Conservation (phyloP, 2,329 filamentous ascomycete genomes). For the Xylogone sp. region DNA sequence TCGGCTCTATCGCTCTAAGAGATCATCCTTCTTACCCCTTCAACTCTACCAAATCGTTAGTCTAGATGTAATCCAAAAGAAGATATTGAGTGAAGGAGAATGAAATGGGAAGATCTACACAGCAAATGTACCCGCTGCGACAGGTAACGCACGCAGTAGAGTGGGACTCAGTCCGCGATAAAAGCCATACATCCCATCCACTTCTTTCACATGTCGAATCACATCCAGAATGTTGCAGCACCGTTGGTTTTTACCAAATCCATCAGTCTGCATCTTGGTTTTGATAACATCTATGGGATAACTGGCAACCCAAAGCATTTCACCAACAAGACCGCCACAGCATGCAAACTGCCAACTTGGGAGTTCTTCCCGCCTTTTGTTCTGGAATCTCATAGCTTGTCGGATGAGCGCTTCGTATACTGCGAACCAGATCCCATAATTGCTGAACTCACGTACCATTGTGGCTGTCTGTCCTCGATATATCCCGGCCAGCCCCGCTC, state of each 20-base stretch:
- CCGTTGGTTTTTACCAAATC: constrained; percentile 67
- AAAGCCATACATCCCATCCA: constrained; percentile 78
- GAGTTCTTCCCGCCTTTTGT: constrained; percentile 70
- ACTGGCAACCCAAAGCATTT: constrained; percentile 87
- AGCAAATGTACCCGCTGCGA: constrained; percentile 93
- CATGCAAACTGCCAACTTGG: constrained; percentile 81
- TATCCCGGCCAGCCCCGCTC: constrained; percentile 67
- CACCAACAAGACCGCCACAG: constrained; percentile 90
- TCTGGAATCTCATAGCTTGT: constrained; percentile 74
- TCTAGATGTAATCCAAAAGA: background rate
- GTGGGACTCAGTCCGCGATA: constrained; percentile 94
- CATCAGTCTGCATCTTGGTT: constrained; percentile 99
- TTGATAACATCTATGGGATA: constrained; percentile 98
- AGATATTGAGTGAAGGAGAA: background rate
- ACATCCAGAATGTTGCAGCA: constrained; percentile 85
- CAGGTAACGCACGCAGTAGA: constrained; percentile 90
- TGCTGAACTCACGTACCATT: constrained; percentile 81
- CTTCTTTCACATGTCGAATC: constrained; percentile 75
- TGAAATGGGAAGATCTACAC: constrained; percentile 48
- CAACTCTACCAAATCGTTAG: background rate
- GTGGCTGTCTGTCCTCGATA: constrained; percentile 90
- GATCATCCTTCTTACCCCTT: background rate
- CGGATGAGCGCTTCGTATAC: constrained; percentile 97
- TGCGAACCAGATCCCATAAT: constrained; percentile 94
- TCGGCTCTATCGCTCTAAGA: too few species aligned